Conservation (phyloP, 140 eudicot species). For the Cichorium intybus region DNA sequence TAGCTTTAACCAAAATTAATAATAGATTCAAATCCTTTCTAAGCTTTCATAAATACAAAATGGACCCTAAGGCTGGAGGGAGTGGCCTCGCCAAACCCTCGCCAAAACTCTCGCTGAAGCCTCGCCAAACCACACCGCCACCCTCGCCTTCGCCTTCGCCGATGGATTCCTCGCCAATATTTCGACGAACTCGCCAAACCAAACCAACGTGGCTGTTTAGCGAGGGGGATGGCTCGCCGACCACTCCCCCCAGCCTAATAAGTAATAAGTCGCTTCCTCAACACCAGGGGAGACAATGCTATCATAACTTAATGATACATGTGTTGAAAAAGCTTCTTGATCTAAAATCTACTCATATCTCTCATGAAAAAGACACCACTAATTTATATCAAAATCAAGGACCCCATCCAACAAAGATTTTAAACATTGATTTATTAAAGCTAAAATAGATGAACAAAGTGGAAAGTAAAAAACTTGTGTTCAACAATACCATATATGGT, state of each 20-base stretch:
- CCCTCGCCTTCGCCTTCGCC: no score
- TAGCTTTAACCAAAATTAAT: constrained; percentile 8
- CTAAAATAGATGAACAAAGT: constrained; percentile 12
- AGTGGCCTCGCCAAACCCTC: no score
- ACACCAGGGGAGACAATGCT: constrained; percentile 33
- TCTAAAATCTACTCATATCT: constrained; percentile 37
- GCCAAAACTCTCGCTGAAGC: no score
- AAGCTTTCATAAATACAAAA: constrained; percentile 21
- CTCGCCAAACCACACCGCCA: no score
- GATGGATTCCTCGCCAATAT: no score
- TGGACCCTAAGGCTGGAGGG: no score
- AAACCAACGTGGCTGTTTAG: no score
- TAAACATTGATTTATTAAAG: not conserved
- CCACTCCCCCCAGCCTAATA: no score
- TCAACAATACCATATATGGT: constrained; percentile 1
- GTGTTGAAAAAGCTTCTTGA: constrained; percentile 31
- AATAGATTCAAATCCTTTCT: constrained; percentile 11
- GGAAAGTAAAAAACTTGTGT: constrained; percentile 6
- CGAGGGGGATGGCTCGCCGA: no score
- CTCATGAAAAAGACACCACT: constrained; percentile 34
- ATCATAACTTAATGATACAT: constrained; percentile 35
- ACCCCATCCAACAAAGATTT: constrained; percentile 24
- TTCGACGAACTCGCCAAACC: no score
- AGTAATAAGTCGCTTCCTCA: constrained; percentile 16
- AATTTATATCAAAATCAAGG: constrained; percentile 29